A percentile compares a stretch with the other conserved stretches of the same genome.
phyloP scores from a whole-genome alignment of 495 filamentous ascomycete genomes.

The Penicillium silybi region DNA sequence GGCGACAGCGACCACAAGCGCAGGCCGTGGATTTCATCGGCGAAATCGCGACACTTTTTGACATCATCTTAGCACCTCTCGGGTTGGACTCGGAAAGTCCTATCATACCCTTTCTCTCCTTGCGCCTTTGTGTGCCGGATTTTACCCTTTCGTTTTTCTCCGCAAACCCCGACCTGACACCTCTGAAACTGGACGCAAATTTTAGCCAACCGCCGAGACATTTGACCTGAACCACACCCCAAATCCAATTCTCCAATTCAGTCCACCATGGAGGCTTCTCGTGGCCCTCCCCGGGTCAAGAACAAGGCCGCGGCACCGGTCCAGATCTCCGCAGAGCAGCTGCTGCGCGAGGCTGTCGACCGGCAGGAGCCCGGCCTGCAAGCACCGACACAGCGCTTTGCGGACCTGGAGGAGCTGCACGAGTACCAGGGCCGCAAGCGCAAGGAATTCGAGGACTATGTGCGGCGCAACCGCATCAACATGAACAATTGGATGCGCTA shows the following conservation, averaged over 20 bases:
- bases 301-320: conserved; percentile 90
- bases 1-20: conserved; percentile 12
- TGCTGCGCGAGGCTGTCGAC: conserved; percentile 96
- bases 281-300: conserved; percentile 93
- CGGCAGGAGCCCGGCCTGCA: conserved; percentile 86
- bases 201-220: neutral
- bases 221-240: neutral
- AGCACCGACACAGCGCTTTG: conserved; percentile 90
- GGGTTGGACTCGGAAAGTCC: conserved; percentile 1
- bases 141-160: neutral
- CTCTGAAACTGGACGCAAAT: conserved; percentile 1
- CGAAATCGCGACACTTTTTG: conserved; percentile 1
- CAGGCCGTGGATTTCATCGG: conserved; percentile 15
- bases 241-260: neutral
- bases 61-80: neutral
- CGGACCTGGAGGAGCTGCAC: conserved; percentile 95
- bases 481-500: conserved; percentile 99
- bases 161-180: neutral
- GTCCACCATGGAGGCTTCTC: conserved; percentile 78
- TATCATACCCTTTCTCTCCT: neutral
- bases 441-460: conserved; percentile 98
- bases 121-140: neutral
- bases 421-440: conserved; percentile 95
- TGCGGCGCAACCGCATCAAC: conserved; percentile 88
- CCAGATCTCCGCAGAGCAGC: conserved; percentile 95